Conservation (phyloP, 768 basidiomycete genomes). For the Pisolithus marmoratus region DNA sequence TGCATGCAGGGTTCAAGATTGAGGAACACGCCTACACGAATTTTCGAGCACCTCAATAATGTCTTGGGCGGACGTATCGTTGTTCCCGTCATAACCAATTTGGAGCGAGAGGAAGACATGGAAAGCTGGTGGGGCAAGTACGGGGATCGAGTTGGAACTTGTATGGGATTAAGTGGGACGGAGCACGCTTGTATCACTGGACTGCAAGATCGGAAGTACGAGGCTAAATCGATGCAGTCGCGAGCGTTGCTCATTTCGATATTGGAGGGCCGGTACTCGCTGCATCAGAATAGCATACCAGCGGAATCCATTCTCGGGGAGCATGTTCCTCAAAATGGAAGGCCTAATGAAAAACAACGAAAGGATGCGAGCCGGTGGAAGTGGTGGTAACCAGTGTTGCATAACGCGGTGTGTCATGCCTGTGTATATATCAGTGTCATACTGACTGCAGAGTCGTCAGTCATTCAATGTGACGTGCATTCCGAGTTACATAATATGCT, state of each 20-base stretch:
- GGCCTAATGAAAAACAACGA: too few relatives aligned
- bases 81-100: conserved; percentile 10
- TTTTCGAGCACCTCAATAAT: not conserved
- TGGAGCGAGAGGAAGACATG: conserved; percentile 17
- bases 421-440: too few relatives aligned
- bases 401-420: too few relatives aligned
- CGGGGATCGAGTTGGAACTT: fast-evolving
- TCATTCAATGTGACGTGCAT: too few relatives aligned
- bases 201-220: not conserved
- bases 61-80: conserved; percentile 7
- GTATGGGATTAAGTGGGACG: not conserved
- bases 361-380: too few relatives aligned
- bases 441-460: too few relatives aligned
- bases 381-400: too few relatives aligned
- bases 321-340: too few relatives aligned
- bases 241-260: not conserved
- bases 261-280: not conserved
- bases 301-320: too few relatives aligned
- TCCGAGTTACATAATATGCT: too few relatives aligned
- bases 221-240: not conserved
- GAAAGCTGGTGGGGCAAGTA: conserved; percentile 29
- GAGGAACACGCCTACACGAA: not conserved
- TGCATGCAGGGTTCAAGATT: not conserved
- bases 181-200: not conserved
- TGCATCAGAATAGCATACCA: not conserved